Evolutionary conservation across 1,284 basidiomycete genomes (phyloP).

Genomic region (Irpex lacteus): DNA sequence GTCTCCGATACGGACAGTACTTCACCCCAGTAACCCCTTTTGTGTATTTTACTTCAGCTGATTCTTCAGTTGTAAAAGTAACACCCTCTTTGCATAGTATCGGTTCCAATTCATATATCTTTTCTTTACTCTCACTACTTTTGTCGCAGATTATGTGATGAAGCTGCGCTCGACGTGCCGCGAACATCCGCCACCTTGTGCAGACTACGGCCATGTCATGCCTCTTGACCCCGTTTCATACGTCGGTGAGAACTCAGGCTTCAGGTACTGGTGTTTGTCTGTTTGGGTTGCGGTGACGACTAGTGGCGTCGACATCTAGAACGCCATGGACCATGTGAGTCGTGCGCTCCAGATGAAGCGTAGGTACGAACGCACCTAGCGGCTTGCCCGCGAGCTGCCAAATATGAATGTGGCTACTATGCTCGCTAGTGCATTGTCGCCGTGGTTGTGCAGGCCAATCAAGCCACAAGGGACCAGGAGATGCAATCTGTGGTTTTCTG

Average conservation of each 20-base stretch:
- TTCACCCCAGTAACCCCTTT: neutral
- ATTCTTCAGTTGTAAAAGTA: neutral
- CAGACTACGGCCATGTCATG: neutral
- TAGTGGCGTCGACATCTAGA: conserved; percentile 2
- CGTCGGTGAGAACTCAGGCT: neutral
- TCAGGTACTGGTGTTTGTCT: conserved; percentile 11
- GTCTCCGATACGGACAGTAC: neutral
- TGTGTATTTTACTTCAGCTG: neutral
- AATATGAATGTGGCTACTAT: neutral
- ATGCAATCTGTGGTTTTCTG: too few relatives aligned
- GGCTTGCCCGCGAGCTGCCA: neutral
- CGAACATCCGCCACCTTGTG: neutral
- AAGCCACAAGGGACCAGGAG: too few relatives aligned
- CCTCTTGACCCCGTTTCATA: conserved; percentile 12
- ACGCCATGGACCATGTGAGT: neutral
- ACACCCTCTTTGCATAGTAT: neutral
- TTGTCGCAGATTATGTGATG: neutral
- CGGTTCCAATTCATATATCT: neutral
- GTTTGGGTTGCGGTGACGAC: neutral
- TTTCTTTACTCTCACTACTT: neutral
- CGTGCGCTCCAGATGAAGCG: neutral
- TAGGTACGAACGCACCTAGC: neutral
- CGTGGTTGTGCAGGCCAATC: neutral
- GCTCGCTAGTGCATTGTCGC: neutral
- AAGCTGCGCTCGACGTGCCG: neutral